Conservation (phyloP, 2,329 filamentous ascomycete species). For the Thielaviopsis ethacetica region DNA sequence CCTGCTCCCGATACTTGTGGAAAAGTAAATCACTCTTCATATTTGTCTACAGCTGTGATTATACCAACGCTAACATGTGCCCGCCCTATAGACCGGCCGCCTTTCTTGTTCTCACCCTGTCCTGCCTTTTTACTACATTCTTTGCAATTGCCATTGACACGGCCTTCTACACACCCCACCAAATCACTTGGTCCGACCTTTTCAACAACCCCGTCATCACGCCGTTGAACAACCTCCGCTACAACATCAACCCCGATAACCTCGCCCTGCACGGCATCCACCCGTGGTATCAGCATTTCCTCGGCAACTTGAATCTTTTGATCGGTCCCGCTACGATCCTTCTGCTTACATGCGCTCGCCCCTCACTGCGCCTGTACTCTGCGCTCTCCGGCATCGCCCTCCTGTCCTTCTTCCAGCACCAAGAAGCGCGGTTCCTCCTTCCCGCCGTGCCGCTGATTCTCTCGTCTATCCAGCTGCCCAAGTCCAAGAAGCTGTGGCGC, state of each 20-base stretch:
- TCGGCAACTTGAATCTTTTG: conserved; percentile 55
- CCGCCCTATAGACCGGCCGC: conserved; percentile 34
- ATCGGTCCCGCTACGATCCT: conserved; percentile 53
- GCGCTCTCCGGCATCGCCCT: conserved; percentile 55
- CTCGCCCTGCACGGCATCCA: conserved; percentile 62
- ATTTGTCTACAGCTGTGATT: neutral
- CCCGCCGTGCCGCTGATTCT: conserved; percentile 63
- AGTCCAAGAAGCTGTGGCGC: conserved; percentile 29
- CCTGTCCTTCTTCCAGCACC: conserved; percentile 60
- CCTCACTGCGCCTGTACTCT: conserved; percentile 50
- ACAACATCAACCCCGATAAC: conserved; percentile 56
- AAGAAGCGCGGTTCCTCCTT: conserved; percentile 64
- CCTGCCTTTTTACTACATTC: conserved; percentile 49
- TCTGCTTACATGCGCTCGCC: conserved; percentile 39
- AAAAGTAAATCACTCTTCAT: conserved; percentile 49
- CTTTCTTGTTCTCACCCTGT: conserved; percentile 45
- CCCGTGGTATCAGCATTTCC: conserved; percentile 60
- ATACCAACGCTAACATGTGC: neutral
- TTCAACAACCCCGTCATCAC: conserved; percentile 53
- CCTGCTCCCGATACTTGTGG: conserved; percentile 70
- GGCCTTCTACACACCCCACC: conserved; percentile 54
- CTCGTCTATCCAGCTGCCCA: conserved; percentile 54
- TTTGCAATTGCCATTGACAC: conserved; percentile 74
- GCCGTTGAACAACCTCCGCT: conserved; percentile 60
- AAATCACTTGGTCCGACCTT: conserved; percentile 48